Base-by-base conservation (phyloP, 257 asterid species). In the Cruciata laevipes region DNA sequence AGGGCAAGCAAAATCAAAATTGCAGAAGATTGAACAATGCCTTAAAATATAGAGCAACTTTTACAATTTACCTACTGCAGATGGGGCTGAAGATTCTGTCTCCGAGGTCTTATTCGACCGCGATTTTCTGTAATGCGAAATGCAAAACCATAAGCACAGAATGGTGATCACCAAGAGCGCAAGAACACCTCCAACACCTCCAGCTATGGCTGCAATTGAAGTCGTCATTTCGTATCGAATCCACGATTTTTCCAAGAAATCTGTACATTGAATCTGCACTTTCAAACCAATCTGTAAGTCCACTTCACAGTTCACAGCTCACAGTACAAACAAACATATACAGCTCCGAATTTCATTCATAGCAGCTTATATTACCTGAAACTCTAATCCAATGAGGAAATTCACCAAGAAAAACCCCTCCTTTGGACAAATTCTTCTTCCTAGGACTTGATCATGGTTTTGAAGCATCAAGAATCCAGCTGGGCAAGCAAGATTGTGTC, bases 51-150 rank as follows among this genome's bases (percentile, higher is more conserved):
- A n/a, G n/a, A n/a, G 49, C 13, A 53, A 18, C 55, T 47, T 33
- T 47, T 47, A 47, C 55, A 47, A 65, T 76, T 5, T 85, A 85
- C 87, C 88, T 68, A 72, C 85, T 74, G 89, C 86, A 67, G 96
- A 83, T 64, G 86, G 90, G 71, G 80, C 89, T 52, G 95, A 86
- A 58, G 96, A 89, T 58, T 74, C 84, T 10, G 92, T 74, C 59
- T 86, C 92, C 7, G 96, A 89, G 58, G 79, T 87, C 76, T 59
- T 82, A 70, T 85, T 85, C 13, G 89, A 71, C 18, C 49, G 30
- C 8, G 68, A 65, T 76, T 76, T 69, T 64, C 64, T 69, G 69
- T 63, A 69, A 16, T 60, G 81, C 11, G 73, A 70, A 37, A 73
- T 66, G 53, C 76, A 73, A 71, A 71, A 74, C 79, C 84, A 80